Evolutionary conservation across 2,329 filamentous ascomycete species (phyloP).

Genomic region (Fusarium tjaetaba): DNA sequence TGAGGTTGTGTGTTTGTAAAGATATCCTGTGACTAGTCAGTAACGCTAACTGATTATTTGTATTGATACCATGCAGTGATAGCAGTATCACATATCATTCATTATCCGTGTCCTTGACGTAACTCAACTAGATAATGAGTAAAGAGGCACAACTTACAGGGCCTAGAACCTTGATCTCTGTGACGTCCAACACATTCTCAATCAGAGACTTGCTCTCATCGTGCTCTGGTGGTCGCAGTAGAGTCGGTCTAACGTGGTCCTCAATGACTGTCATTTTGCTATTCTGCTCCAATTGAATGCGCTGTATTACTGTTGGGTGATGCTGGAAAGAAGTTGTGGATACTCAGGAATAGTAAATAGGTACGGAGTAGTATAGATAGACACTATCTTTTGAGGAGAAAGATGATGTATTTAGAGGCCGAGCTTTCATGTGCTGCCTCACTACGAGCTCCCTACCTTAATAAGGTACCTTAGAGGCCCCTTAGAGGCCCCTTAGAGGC

Average conservation of each 20-base stretch:
- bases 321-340: not conserved
- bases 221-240: slow-evolving; percentile 75
- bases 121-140: not conserved
- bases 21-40: slow-evolving; percentile 69
- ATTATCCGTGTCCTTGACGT: not conserved
- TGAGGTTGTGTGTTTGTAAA: slow-evolving; percentile 93
- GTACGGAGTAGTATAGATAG: not conserved
- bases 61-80: not conserved
- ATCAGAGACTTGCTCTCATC: slow-evolving; percentile 81
- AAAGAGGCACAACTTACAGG: slow-evolving; percentile 63
- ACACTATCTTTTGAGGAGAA: not conserved
- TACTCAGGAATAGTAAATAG: not conserved
- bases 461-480: too few relatives aligned
- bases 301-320: not conserved
- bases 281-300: not conserved
- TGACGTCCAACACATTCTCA: slow-evolving; percentile 90
- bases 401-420: not conserved
- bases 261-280: slow-evolving; percentile 36
- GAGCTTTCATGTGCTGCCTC: slow-evolving; percentile 29
- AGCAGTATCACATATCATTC: not conserved
- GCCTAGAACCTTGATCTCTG: slow-evolving; percentile 78
- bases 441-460: slow-evolving; percentile 14
- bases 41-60: not conserved
- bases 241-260: slow-evolving; percentile 47
- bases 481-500: too few relatives aligned